A percentile compares a stretch with the other conserved stretches of the same genome.
Conservation (phyloP, 2,329 filamentous ascomycete species). For the Diaporthe citri region DNA sequence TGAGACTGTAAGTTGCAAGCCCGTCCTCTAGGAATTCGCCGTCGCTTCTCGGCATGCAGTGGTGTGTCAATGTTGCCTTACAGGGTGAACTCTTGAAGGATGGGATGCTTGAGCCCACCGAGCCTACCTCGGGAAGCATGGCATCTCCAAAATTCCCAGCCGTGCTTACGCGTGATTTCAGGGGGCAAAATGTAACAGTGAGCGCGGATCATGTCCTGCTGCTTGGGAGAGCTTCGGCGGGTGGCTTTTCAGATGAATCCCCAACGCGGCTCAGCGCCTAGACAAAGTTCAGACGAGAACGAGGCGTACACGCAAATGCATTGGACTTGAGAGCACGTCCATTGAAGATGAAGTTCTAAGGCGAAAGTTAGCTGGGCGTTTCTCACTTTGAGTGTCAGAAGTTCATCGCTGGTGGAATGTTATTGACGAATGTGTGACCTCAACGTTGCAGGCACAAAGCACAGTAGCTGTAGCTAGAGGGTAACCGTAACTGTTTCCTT, state of each 20-base stretch:
- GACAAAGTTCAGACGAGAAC: neutral
- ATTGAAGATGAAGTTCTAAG: neutral
- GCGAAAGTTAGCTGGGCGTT: constrained; percentile 9
- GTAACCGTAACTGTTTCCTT: neutral
- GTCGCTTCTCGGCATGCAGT: neutral
- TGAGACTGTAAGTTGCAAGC: neutral
- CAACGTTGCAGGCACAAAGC: neutral
- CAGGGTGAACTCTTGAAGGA: neutral
- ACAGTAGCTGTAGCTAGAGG: neutral
- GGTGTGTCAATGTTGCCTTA: neutral
- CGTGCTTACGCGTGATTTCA: constrained; percentile 16
- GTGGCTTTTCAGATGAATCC: constrained; percentile 6
- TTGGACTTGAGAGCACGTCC: neutral
- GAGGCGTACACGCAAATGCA: neutral
- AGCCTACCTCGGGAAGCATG: neutral
- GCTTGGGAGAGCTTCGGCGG: neutral
- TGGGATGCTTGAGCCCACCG: neutral
- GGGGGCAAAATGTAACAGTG: neutral
- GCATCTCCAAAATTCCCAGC: neutral
- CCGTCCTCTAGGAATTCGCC: accelerated
- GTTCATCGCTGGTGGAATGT: neutral
- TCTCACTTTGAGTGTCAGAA: constrained; percentile 13
- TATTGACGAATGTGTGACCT: neutral
- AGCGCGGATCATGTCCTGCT: constrained; percentile 1
- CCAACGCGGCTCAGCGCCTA: constrained; percentile 3